A percentile compares a stretch with the other conserved stretches of the same genome.
phyloP scores from a whole-genome alignment of 2,329 filamentous ascomycete species.

The Beauveria rudraprayagi region DNA sequence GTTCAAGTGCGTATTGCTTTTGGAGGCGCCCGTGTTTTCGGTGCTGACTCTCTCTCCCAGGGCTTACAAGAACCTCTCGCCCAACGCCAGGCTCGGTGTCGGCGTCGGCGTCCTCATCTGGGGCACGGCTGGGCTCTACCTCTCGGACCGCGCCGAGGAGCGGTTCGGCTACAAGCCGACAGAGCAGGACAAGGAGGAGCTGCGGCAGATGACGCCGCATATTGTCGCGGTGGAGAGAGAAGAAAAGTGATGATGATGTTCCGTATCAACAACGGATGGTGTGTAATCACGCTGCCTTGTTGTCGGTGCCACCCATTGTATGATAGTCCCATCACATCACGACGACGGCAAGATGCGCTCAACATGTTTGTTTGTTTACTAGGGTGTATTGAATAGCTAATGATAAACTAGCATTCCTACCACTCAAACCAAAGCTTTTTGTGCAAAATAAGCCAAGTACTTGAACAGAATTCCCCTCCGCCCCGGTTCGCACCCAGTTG shows the following conservation, averaged over 20 bases:
- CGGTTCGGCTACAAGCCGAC: conserved; percentile 64
- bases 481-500: neutral
- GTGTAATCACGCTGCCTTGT: no score
- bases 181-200: conserved; percentile 61
- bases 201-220: conserved; percentile 54
- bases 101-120: conserved; percentile 71
- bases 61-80: conserved; percentile 62
- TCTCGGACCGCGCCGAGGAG: conserved; percentile 66
- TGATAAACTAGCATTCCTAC: conserved; percentile 6
- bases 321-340: neutral
- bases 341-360: neutral
- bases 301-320: neutral
- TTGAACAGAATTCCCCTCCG: neutral
- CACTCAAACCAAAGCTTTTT: conserved; percentile 9
- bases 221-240: conserved; percentile 50
- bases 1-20: no score
- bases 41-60: conserved; percentile 27
- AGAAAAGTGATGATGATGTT: neutral
- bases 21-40: no score
- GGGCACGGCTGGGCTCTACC: conserved; percentile 64
- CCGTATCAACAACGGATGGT: neutral
- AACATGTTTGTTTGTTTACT: neutral
- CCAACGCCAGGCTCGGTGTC: conserved; percentile 61
- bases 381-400: conserved; percentile 1
- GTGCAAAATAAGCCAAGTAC: conserved; percentile 11